A percentile compares a stretch with the other conserved stretches of the same genome.
These are phyloP conservation scores for Sugiyamaella sp. DNA, from an alignment of 1,139 yeast species.

Conservation along the genomic window DNA sequence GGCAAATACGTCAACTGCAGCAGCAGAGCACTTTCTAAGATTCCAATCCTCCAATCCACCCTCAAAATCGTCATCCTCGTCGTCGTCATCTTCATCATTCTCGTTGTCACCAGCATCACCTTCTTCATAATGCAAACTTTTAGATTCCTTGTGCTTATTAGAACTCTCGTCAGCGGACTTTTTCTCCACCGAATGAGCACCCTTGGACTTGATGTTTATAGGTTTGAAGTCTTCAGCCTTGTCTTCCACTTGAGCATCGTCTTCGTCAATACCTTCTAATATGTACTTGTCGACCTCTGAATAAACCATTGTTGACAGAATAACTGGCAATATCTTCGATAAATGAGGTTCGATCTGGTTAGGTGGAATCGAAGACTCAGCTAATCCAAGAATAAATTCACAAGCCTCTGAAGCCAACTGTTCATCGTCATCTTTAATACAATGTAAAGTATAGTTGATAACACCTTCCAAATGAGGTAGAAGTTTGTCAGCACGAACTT, in stretches of 20 bases:
- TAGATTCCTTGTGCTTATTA: conserved; percentile 21
- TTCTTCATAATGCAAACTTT: conserved; percentile 23
- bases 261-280: conserved; percentile 60
- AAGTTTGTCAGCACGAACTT: conserved; percentile 78
- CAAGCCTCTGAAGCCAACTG: conserved; percentile 89
- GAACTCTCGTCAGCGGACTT: conserved; percentile 25
- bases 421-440: conserved; percentile 68
- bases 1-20: conserved; percentile 83
- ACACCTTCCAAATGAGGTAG: conserved; percentile 84
- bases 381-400: conserved; percentile 80
- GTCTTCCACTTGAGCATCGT: conserved; percentile 79
- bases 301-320: conserved; percentile 83
- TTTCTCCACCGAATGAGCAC: conserved; percentile 53
- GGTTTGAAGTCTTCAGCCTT: conserved; percentile 88
- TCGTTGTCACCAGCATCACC: conserved; percentile 33
- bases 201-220: conserved; percentile 66
- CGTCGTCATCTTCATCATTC: conserved; percentile 52
- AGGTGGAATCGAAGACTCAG: conserved; percentile 57
- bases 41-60: conserved; percentile 82
- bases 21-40: conserved; percentile 90
- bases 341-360: conserved; percentile 52
- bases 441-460: conserved; percentile 78
- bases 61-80: conserved; percentile 62
- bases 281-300: conserved; percentile 77
- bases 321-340: conserved; percentile 66